Conservation (phyloP, 2,329 filamentous ascomycete species). For the Calonectria hongkongensis region DNA sequence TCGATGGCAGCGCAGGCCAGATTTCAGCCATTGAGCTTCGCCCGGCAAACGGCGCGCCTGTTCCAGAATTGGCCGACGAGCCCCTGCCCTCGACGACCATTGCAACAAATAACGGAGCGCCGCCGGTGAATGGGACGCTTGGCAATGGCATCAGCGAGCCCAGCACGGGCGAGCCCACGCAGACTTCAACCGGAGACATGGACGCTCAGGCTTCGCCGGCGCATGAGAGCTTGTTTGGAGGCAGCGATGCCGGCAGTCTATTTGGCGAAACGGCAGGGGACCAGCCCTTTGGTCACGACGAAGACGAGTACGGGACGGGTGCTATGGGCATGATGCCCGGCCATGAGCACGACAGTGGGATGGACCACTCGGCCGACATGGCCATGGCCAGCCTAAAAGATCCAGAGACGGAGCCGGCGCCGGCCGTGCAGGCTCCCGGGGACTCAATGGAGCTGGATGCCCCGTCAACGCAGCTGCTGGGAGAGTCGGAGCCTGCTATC, state of each 20-base stretch:
- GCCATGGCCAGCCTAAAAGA: conserved; percentile 61
- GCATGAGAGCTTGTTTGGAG: conserved; percentile 88
- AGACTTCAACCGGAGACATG: conserved; percentile 50
- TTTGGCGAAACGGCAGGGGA: conserved; percentile 84
- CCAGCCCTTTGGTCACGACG: conserved; percentile 84
- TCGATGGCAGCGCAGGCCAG: conserved; percentile 86
- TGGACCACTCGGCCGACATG: conserved; percentile 66
- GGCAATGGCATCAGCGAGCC: conserved; percentile 51
- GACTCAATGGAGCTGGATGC: conserved; percentile 57
- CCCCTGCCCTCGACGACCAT: conserved; percentile 79
- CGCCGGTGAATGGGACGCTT: conserved; percentile 70
- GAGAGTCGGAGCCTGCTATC: conserved; percentile 41
- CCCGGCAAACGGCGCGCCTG: conserved; percentile 83
- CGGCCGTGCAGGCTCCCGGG: conserved; percentile 54
- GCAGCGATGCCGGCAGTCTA: conserved; percentile 86
- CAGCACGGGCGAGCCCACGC: conserved; percentile 43
- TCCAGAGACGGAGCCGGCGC: conserved; percentile 54
- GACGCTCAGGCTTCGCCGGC: conserved; percentile 80
- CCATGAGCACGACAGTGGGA: conserved; percentile 62
- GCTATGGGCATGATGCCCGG: conserved; percentile 77
- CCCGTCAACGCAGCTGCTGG: conserved; percentile 39
- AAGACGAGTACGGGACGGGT: conserved; percentile 84
- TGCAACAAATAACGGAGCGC: conserved; percentile 82
- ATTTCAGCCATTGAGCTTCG: conserved; percentile 92
- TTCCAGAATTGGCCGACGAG: conserved; percentile 84